A percentile compares a stretch with the other conserved stretches of the same genome.
phyloP scores from a whole-genome alignment of 441 rosid genomes.

The Erodium trifolium region DNA sequence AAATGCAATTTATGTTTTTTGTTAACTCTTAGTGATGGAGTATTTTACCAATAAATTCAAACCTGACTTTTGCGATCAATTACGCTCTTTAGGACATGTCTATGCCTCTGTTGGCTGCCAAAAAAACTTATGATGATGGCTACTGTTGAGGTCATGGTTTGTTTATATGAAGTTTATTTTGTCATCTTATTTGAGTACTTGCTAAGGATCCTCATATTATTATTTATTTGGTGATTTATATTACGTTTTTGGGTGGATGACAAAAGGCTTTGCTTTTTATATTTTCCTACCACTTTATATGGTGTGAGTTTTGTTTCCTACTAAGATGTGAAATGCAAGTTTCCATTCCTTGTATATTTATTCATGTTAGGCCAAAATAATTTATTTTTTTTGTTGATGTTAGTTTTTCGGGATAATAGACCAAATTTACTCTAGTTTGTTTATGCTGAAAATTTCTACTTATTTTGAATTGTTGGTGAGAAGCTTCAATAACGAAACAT shows the following conservation, averaged over 20 bases:
- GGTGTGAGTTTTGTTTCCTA: neutral
- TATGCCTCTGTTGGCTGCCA: neutral
- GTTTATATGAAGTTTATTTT: neutral
- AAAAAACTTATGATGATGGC: neutral
- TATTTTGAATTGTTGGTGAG: neutral
- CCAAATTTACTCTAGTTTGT: neutral
- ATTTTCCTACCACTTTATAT: too few relatives aligned
- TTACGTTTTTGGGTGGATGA: neutral
- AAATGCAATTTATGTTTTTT: neutral
- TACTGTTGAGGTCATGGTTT: neutral
- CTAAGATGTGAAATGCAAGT: neutral
- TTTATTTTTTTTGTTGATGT: neutral
- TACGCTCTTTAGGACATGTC: neutral
- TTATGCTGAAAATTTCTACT: constrained; percentile 1
- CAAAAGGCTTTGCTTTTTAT: neutral
- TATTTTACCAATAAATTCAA: neutral
- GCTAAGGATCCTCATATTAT: neutral
- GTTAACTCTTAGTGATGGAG: neutral
- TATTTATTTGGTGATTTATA: neutral
- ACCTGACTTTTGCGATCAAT: neutral
- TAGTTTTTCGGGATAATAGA: neutral
- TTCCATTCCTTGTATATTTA: neutral
- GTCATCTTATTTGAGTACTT: neutral
- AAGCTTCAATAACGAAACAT: neutral
- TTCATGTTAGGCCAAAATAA: neutral